These are phyloP conservation scores for Lasiosphaeris hirsuta DNA, from an alignment of 495 filamentous ascomycete genomes.

Conservation along the genomic window DNA sequence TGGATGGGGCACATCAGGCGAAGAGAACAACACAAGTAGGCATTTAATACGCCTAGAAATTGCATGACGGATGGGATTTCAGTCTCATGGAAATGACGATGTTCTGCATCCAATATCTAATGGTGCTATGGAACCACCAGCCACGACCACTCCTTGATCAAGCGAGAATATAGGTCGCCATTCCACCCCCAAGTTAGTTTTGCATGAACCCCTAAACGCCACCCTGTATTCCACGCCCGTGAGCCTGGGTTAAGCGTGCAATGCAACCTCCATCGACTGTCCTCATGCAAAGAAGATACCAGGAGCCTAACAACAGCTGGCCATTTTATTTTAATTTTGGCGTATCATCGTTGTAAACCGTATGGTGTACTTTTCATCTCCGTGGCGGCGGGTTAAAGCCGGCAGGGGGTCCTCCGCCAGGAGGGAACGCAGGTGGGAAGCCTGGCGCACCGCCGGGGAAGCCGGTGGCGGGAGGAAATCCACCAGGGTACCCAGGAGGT, in stretches of 20 bases:
- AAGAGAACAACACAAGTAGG: neutral
- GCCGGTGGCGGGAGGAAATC: slow-evolving; percentile 44
- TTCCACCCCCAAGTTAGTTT: slow-evolving; percentile 15
- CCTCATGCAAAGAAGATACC: slow-evolving; percentile 8
- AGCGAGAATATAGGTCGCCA: slow-evolving; percentile 1
- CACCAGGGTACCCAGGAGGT: slow-evolving; percentile 59
- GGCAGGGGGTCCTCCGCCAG: slow-evolving; percentile 51
- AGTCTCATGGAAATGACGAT: neutral
- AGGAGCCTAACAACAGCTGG: neutral
- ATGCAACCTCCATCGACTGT: neutral
- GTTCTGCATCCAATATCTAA: slow-evolving; percentile 7
- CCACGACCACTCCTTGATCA: neutral
- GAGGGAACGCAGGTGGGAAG: slow-evolving; percentile 49
- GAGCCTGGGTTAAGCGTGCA: slow-evolving; percentile 18
- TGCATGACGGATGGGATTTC: too few relatives aligned
- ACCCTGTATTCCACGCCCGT: slow-evolving; percentile 17
- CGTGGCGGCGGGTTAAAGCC: slow-evolving; percentile 67
- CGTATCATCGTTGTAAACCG: slow-evolving; percentile 21
- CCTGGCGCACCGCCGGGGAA: slow-evolving; percentile 51
- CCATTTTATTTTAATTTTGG: slow-evolving; percentile 8
- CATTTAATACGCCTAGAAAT: neutral
- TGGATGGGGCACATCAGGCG: neutral
- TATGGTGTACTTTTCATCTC: slow-evolving; percentile 47
- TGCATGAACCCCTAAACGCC: slow-evolving; percentile 31
- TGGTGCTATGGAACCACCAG: neutral